phyloP scores from a whole-genome alignment of 306 rosid species.

The Rubus idaeus region DNA sequence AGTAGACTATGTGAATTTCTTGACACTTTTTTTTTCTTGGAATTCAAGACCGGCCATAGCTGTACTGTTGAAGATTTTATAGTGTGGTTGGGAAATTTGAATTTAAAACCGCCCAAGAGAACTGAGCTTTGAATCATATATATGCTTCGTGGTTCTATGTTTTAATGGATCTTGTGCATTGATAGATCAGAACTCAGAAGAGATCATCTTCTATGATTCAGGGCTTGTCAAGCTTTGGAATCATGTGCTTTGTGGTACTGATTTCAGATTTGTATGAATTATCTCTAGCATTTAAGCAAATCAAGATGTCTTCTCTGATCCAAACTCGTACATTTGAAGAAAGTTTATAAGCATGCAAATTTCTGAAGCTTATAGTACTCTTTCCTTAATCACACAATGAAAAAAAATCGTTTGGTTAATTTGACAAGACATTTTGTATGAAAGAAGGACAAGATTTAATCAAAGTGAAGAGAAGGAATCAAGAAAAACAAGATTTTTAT shows the following conservation, averaged over 20 bases:
- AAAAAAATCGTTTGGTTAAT: not conserved
- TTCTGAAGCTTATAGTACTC: not conserved
- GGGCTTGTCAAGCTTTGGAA: not conserved
- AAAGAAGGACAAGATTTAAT: not conserved
- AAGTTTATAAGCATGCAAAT: not conserved
- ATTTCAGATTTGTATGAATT: not conserved
- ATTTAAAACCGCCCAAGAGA: not conserved
- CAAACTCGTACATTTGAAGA: not conserved
- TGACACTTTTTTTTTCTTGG: not conserved
- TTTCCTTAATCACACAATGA: not conserved
- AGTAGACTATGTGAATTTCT: slow-evolving; percentile 7
- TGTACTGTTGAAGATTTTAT: not conserved
- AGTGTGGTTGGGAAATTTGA: slow-evolving; percentile 5
- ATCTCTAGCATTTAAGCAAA: not conserved
- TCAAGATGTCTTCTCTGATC: not conserved
- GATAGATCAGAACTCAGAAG: not conserved
- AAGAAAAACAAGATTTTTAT: not conserved
- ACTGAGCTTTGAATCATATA: not conserved
- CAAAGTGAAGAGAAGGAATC: not conserved
- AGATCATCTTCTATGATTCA: not conserved
- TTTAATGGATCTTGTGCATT: too few species aligned
- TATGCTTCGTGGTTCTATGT: not conserved
- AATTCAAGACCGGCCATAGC: not conserved
- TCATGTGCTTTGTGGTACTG: not conserved
- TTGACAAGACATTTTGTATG: too few species aligned